phyloP scores from a whole-genome alignment of 2,329 filamentous ascomycete species.

The Calonectria pseudoreteaudii region DNA sequence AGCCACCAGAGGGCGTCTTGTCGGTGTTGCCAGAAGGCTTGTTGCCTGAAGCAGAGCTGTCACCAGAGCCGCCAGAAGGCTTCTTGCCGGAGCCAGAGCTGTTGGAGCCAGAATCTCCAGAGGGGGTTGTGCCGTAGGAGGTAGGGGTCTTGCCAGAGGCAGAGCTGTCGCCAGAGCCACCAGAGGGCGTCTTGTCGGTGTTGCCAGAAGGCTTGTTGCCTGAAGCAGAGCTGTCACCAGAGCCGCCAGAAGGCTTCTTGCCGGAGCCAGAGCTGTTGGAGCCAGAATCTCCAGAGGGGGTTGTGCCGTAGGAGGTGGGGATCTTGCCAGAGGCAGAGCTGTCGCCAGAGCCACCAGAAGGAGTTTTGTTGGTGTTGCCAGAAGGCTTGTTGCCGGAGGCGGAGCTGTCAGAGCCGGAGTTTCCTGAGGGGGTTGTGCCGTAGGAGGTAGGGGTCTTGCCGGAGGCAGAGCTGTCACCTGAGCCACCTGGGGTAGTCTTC shows the following conservation, averaged over 20 bases:
- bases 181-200: neutral
- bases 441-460: neutral
- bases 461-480: neutral
- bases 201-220: neutral
- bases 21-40: neutral
- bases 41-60: neutral
- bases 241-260: neutral
- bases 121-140: no score
- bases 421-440: neutral
- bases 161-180: neutral
- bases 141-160: neutral
- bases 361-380: neutral
- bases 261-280: neutral
- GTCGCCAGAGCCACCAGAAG: neutral
- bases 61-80: no score
- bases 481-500: neutral
- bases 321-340: neutral
- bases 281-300: neutral
- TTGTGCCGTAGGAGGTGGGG: neutral
- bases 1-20: neutral
- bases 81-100: neutral
- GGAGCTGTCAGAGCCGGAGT: neutral
- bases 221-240: neutral
- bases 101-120: neutral
- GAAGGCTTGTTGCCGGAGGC: neutral